These are phyloP conservation scores for Silene vulgaris DNA, from an alignment of 179 eudicot genomes.

Conservation along the genomic window DNA sequence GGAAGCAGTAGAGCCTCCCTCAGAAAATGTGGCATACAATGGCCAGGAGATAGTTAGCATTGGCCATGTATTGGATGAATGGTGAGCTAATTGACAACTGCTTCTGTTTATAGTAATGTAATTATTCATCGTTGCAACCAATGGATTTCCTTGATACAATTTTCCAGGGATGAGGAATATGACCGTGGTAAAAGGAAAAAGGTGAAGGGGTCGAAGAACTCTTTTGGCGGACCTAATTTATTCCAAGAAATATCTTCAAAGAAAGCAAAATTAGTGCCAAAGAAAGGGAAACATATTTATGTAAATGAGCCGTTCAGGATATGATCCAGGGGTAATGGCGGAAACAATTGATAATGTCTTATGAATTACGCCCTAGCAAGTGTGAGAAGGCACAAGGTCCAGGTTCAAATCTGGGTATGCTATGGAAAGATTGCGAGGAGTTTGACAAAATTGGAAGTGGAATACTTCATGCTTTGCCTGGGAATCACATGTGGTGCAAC, in stretches of 20 bases:
- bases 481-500: too few species aligned
- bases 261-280: constrained; percentile 39
- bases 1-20: constrained; percentile 51
- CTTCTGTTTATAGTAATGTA: background rate
- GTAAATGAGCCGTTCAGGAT: constrained; percentile 48
- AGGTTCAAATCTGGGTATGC: too few species aligned
- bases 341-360: background rate
- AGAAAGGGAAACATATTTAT: constrained; percentile 24
- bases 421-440: too few species aligned
- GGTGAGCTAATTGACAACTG: constrained; percentile 50
- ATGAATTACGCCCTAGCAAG: too few species aligned
- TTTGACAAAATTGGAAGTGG: too few species aligned
- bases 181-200: constrained; percentile 79
- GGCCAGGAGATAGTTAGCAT: constrained; percentile 32
- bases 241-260: constrained; percentile 64
- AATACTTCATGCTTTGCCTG: too few species aligned
- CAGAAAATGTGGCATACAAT: constrained; percentile 25
- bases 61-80: constrained; percentile 83
- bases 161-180: constrained; percentile 80
- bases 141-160: background rate
- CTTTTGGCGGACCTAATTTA: constrained; percentile 57
- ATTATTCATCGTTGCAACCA: background rate
- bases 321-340: constrained; percentile 19
- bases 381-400: too few species aligned
- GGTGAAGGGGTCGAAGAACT: constrained; percentile 33